phyloP scores from a whole-genome alignment of 2,329 filamentous ascomycete species.

The Laburnicola sp. region DNA sequence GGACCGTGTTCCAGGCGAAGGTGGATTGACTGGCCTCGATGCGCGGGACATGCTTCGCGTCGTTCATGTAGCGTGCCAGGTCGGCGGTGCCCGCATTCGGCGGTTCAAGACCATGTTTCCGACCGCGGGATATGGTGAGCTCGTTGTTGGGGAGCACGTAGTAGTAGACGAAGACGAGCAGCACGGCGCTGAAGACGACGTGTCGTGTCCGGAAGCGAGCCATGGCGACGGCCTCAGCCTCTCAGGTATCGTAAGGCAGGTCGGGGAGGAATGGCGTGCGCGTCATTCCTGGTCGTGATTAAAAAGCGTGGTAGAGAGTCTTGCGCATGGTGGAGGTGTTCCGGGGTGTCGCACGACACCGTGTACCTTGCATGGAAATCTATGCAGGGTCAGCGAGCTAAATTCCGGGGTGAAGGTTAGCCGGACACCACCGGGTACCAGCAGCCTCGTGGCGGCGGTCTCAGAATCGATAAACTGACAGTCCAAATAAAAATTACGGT shows the following conservation, averaged over 20 bases:
- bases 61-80: conserved; percentile 41
- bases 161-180: conserved; percentile 35
- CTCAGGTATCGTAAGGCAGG: conserved; percentile 9
- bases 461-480: neutral
- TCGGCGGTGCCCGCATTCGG: conserved; percentile 23
- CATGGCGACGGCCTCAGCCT: conserved; percentile 17
- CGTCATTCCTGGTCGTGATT: neutral
- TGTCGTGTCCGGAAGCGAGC: conserved; percentile 35
- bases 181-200: conserved; percentile 27
- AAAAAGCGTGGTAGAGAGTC: neutral
- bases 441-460: no score
- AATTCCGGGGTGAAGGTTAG: no score
- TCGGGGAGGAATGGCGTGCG: neutral
- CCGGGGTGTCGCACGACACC: neutral
- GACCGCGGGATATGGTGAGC: conserved; percentile 11
- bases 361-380: no score
- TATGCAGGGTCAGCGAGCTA: no score
- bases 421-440: no score
- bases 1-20: conserved; percentile 39
- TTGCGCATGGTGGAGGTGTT: neutral
- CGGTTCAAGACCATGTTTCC: conserved; percentile 4
- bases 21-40: conserved; percentile 32
- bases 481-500: neutral
- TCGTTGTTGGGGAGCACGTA: conserved; percentile 28
- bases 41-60: conserved; percentile 22